These are phyloP conservation scores for Cytospora piceicola DNA, from an alignment of 2,329 filamentous ascomycete species.

Conservation along the genomic window DNA sequence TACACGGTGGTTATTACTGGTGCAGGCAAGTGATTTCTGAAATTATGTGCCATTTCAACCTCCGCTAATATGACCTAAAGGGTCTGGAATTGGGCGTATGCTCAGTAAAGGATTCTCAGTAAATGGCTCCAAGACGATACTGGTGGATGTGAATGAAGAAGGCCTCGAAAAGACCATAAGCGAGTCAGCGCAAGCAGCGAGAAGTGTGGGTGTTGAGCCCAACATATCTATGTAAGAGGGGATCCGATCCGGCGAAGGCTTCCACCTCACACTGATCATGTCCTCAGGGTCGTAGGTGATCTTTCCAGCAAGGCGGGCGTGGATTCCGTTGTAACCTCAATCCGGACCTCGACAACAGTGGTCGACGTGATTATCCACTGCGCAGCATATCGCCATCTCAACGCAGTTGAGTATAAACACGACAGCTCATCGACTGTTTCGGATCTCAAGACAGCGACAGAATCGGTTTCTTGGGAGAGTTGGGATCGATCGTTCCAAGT, in stretches of 20 bases:
- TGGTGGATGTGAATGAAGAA: conserved; percentile 31
- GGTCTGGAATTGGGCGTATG: conserved; percentile 33
- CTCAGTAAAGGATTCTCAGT: conserved; percentile 30
- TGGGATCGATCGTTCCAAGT: conserved; percentile 31
- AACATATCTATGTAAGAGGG: neutral
- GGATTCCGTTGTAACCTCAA: conserved; percentile 10
- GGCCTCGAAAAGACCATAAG: conserved; percentile 11
- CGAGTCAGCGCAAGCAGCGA: neutral
- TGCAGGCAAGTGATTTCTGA: neutral
- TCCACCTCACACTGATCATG: neutral
- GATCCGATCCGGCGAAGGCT: too few relatives aligned
- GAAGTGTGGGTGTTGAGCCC: conserved; percentile 19
- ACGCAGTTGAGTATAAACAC: conserved; percentile 27
- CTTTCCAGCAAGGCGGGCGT: conserved; percentile 29
- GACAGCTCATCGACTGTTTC: conserved; percentile 14
- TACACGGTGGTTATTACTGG: conserved; percentile 5
- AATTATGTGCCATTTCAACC: neutral
- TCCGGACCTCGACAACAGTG: conserved; percentile 16
- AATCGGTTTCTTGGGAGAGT: conserved; percentile 28
- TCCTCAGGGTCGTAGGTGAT: conserved; percentile 27
- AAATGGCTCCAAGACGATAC: conserved; percentile 32
- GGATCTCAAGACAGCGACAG: conserved; percentile 28
- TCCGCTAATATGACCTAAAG: neutral
- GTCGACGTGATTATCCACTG: conserved; percentile 28
- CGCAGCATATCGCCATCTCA: conserved; percentile 29